Conservation (phyloP, 148 eudicot species). For the Dysphania ambrosioides region DNA sequence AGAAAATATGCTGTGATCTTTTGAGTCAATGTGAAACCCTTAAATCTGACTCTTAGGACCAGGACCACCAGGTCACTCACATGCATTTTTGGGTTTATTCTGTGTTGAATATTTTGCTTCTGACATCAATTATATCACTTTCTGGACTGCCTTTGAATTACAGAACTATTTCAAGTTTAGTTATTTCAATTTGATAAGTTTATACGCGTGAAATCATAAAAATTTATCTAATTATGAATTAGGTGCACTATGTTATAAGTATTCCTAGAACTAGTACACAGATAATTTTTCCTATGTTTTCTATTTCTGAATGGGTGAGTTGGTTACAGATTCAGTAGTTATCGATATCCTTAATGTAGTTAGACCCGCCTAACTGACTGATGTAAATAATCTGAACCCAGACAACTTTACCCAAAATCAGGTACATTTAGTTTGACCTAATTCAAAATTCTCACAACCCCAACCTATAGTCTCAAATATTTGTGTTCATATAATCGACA, state of each 20-base stretch:
- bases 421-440: not conserved
- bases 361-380: not conserved
- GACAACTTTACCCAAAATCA: not conserved
- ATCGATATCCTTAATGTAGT: too few species aligned
- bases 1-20: not conserved
- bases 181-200: not conserved
- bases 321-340: not conserved
- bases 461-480: not conserved
- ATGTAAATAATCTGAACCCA: not conserved
- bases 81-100: too few species aligned
- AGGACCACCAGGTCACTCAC: not conserved
- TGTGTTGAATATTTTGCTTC: not conserved
- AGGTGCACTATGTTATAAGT: not conserved
- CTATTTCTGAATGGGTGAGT: not conserved
- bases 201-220: not conserved
- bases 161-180: not conserved
- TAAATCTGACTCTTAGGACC: not conserved
- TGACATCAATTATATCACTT: not conserved
- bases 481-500: not conserved
- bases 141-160: not conserved
- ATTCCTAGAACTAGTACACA: not conserved
- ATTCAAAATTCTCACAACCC: not conserved
- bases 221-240: too few species aligned
- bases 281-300: not conserved
- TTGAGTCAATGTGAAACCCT: not conserved